A percentile compares a stretch with the other conserved stretches of the same genome.
Evolutionary conservation across 2,329 filamentous ascomycete genomes (phyloP).

Genomic region (Colletotrichum paranaense): DNA sequence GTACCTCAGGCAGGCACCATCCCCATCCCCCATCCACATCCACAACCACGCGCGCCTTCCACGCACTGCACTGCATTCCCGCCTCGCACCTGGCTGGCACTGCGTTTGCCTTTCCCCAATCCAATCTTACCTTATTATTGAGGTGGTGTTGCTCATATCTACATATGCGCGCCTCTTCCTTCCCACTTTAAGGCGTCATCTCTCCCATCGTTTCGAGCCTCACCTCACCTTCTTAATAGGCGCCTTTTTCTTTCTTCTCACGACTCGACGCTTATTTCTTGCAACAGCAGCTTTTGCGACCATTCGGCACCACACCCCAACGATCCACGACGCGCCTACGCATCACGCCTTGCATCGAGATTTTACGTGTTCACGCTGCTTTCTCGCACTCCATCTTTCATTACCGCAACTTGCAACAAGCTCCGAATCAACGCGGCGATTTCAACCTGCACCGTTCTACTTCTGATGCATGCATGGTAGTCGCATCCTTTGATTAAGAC

Average conservation of each 20-base stretch:
- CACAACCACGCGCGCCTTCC: not conserved
- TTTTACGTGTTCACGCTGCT: not conserved
- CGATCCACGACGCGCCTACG: not conserved
- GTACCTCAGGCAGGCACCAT: slow-evolving; percentile 21
- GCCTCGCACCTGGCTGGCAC: slow-evolving; percentile 30
- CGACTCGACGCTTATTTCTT: not conserved
- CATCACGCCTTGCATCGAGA: not conserved
- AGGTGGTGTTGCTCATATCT: not conserved
- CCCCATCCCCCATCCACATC: not conserved
- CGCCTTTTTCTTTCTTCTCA: not conserved
- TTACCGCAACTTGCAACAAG: not conserved
- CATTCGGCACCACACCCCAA: not conserved
- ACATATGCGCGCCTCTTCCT: slow-evolving; percentile 17
- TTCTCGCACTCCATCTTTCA: not conserved
- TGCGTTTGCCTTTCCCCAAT: slow-evolving; percentile 3
- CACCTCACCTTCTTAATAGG: not conserved
- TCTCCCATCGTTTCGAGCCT: not conserved
- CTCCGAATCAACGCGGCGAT: slow-evolving; percentile 5
- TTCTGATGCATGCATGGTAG: slow-evolving; percentile 31
- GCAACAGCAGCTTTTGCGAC: not conserved
- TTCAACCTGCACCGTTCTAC: slow-evolving; percentile 7
- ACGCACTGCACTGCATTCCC: slow-evolving; percentile 31
- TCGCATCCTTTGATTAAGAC: slow-evolving; percentile 28
- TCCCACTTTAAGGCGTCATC: slow-evolving; percentile 10
- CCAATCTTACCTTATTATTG: not conserved